Evolutionary conservation across 352 stramenopile genomes (phyloP), one percentile per base, ranked within the genome.

Genomic region (Phytopythium cucurbitacearum): DNA sequence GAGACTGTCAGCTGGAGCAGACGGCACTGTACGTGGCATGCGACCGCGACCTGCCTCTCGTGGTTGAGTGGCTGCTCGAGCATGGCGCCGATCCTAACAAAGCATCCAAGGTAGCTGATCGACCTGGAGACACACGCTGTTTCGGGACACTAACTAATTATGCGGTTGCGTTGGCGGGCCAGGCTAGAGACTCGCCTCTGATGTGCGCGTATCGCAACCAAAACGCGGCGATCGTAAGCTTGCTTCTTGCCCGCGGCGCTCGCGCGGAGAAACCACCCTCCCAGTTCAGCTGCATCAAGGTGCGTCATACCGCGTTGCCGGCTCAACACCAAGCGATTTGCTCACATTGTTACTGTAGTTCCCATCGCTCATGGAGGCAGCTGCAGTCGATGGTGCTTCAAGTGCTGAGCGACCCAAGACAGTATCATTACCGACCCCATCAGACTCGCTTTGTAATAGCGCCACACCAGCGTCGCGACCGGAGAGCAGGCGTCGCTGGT

Each of bases 51-150:
- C 16, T 80, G 16, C 5, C 69, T n/a, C 34, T 46, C 0, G 52
- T 87, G 38, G 69, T 60, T 6, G 56, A 51, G 16, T 89, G 73
- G 76, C 63, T 89, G 5, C 42, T 89, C 11, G 49, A 72, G 7
- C 75, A 87, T 41, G 75, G 69, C 7, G 73, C 71, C 5, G 71
- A 87, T 36, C 64, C 67, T 16, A 89, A 85, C 48, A 73, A 73
- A 48, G 53, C 61, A 36, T 72, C 53, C 57, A 87, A 85, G 62
- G 73, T 76, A 28, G 42, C 21, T 28, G 21, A 28, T 28, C 21
- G 21, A 28, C 21, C 21, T 28, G 21, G 21, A 28, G 21, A 2
- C 21, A 28, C 21, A 28, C 21, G 21, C 21, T 28, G 21, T 28
- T 28, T 28, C 16, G 13, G 35, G 13, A 53, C 8, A 41, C 7